These are phyloP conservation scores for Blastomyces emzantsi DNA, from an alignment of 2,329 filamentous ascomycete species.

Conservation along the genomic window DNA sequence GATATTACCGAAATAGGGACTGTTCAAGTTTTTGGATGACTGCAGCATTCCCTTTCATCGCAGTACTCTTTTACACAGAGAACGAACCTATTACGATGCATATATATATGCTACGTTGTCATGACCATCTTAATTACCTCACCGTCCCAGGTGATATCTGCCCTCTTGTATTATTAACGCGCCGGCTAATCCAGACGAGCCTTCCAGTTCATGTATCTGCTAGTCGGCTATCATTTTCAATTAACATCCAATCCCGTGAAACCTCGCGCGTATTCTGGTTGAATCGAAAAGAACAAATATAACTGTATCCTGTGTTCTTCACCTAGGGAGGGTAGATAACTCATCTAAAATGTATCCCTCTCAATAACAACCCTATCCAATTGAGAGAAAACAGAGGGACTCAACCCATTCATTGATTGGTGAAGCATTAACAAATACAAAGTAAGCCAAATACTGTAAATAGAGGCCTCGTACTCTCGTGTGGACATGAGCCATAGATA, in stretches of 20 bases:
- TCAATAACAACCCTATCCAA: not conserved
- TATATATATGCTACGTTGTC: not conserved
- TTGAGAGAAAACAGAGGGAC: too few relatives aligned
- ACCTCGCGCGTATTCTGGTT: not conserved
- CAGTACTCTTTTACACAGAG: too few relatives aligned
- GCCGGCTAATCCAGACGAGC: not conserved
- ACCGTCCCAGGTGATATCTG: not conserved
- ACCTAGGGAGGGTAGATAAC: not conserved
- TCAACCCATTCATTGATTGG: too few relatives aligned
- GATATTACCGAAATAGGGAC: constrained; percentile 6
- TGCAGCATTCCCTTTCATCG: not conserved
- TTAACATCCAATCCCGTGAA: too few relatives aligned
- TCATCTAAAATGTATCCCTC: not conserved
- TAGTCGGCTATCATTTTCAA: not conserved
- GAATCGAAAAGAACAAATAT: not conserved
- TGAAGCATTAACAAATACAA: too few relatives aligned
- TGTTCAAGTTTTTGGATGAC: constrained; percentile 12
- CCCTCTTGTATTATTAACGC: not conserved
- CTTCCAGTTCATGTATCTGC: not conserved
- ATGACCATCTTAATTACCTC: not conserved
- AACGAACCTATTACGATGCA: not conserved
- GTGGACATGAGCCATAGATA: too few relatives aligned
- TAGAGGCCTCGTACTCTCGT: too few relatives aligned
- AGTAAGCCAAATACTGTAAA: too few relatives aligned
- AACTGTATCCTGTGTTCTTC: not conserved